phyloP scores from a whole-genome alignment of 2,329 filamentous ascomycete genomes.

The Xylariaceae sp. region DNA sequence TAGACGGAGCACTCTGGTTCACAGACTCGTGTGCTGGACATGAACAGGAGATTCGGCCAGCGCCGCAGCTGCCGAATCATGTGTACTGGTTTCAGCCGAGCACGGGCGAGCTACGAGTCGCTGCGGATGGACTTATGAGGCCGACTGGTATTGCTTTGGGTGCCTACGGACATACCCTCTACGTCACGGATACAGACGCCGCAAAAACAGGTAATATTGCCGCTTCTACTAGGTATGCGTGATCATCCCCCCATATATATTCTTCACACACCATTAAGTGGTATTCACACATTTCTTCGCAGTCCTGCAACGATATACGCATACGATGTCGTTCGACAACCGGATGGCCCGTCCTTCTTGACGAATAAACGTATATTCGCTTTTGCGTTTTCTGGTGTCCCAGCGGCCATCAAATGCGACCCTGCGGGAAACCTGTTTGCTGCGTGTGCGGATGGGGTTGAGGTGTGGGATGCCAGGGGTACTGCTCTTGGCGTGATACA shows the following conservation, averaged over 20 bases:
- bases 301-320: conserved; percentile 42
- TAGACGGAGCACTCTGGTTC: conserved; percentile 44
- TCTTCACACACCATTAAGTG: background rate
- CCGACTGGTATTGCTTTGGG: conserved; percentile 40
- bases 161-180: conserved; percentile 36
- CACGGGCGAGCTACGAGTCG: conserved; percentile 39
- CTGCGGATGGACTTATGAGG: conserved; percentile 42
- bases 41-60: conserved; percentile 40
- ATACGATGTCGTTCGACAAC: conserved; percentile 40
- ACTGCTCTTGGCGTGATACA: conserved; percentile 40
- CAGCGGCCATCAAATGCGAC: conserved; percentile 41
- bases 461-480: conserved; percentile 43
- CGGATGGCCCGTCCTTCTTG: conserved; percentile 37
- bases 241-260: background rate
- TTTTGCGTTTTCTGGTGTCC: conserved; percentile 42
- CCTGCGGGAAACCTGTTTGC: conserved; percentile 42
- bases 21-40: conserved; percentile 43
- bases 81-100: conserved; percentile 43
- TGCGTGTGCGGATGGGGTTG: conserved; percentile 45
- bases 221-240: conserved; percentile 29
- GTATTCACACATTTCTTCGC: background rate
- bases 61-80: conserved; percentile 42
- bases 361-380: conserved; percentile 49
- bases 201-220: conserved; percentile 28
- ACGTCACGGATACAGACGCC: conserved; percentile 39